Evolutionary conservation across 345 rosid species (phyloP), one percentile per base, ranked within the genome.

Genomic region (Citrus sp.): DNA sequence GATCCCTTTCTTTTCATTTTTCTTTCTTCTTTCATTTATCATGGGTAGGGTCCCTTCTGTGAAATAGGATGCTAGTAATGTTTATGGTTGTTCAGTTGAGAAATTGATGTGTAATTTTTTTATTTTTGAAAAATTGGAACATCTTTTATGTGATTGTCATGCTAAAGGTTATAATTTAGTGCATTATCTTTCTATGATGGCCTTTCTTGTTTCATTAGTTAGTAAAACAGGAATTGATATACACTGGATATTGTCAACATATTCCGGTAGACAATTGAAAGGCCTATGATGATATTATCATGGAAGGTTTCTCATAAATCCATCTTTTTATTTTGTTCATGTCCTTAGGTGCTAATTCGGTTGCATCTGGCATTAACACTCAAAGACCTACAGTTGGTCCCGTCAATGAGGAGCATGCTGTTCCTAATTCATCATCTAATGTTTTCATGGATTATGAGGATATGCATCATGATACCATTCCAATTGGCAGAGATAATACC

Each of bases 401-500:
- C 73, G 73, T 32, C 27, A 67, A 79, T 71, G 72, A 83, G 56
- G 76, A 77, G 75, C 71, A 71, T 64, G 68, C 80, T 32, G 73
- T 60, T 61, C 74, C 83, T 82, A 86, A 88, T 82, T 82, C 81
- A 74, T 82, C 87, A 76, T 80, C 87, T 49, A 83, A 51, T 30
- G 79, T 83, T 82, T 67, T 80, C 67, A 69, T 83, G 70, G 84
- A 82, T 82, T 83, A 83, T 66, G 92, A 88, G 77, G 91, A 88
- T 82, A 79, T 83, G 75, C 84, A 77, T 77, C 81, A 81, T 40
- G 84, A 88, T 85, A 62, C 77, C 75, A 76, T 69, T 79, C 73
- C 75, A 73, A 72, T 34, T 68, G 79, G 79, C 59, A 80, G 85
- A 65, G 85, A 65, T 30, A 56, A 70, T 64, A 65, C 66, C 25